phyloP scores from a whole-genome alignment of 768 basidiomycete genomes.

The Tulasnella sp. region DNA sequence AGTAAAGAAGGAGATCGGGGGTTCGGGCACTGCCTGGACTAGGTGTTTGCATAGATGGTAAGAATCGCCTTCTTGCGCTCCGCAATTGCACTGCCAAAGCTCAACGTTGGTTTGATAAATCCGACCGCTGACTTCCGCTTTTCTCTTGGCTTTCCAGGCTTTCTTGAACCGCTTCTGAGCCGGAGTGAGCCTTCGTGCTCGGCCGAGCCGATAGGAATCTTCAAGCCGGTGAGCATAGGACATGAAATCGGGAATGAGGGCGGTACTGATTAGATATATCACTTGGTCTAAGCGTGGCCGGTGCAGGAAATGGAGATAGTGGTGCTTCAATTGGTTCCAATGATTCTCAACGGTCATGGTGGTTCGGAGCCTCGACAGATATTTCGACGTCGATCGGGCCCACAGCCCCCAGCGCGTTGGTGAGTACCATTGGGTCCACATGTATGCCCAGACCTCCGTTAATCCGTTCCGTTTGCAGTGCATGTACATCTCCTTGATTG shows the following conservation, averaged over 20 bases:
- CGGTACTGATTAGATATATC: neutral
- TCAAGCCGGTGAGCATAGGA: neutral
- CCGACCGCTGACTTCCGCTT: neutral
- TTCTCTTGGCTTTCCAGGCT: neutral
- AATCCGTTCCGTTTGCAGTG: conserved; percentile 44
- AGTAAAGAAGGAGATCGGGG: neutral
- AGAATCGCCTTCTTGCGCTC: conserved; percentile 18
- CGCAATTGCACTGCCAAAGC: conserved; percentile 24
- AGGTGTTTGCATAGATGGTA: conserved; percentile 30
- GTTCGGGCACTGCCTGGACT: conserved; percentile 2
- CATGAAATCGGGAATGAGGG: too few relatives aligned
- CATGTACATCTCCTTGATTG: conserved; percentile 36
- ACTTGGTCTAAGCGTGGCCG: neutral
- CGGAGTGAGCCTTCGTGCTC: neutral
- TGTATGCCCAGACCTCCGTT: conserved; percentile 46
- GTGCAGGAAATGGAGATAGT: neutral
- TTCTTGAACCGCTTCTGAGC: neutral
- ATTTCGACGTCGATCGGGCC: conserved; percentile 40
- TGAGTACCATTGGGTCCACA: conserved; percentile 48
- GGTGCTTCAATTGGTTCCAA: neutral
- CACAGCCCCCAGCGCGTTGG: conserved; percentile 45
- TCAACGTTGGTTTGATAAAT: neutral
- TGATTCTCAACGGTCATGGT: neutral
- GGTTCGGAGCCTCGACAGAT: neutral
- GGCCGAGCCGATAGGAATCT: neutral